Base-by-base conservation (phyloP, 306 rosid species). In the Inga laurina region DNA sequence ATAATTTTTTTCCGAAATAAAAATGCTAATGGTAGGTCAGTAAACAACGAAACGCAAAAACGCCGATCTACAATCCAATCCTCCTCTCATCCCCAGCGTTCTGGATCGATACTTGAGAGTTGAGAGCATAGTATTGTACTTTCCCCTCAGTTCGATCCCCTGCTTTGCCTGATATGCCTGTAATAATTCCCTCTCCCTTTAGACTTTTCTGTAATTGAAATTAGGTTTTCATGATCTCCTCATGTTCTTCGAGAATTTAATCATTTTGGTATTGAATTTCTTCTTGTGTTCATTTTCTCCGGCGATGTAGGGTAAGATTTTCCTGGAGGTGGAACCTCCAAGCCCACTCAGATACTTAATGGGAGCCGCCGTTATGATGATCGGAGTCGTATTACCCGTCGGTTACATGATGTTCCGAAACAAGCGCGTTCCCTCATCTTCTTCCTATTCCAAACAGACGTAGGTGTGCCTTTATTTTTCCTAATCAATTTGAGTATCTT, bases 361-460 rank as follows among this genome's bases (percentile, higher is more conserved):
- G 85, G 99, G 98, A 81, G 99, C 97, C 62, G 91, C 92, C 74
- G 81, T 96, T 19, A 96, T 96, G 99, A 90, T 94, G 94, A 90
- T 94, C 95, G 98, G 99, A 86, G 97, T 96, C 0, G 97, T 96
- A 75, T 90, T 96, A 35, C 99, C 98, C 22, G 93, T 96, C 61
- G 99, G 99, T 79, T 96, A 96, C 88, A 94, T 96, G 99, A 92
- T 96, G 99, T 88, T 96, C 86, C 98, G 98, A 32, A 96, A 90
- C 88, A 96, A 94, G 88, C 98, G 98, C 27, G 99, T 87, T 34
- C 99, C 99, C 11, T 82, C 94, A 35, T 87, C 97, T 80, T 91
- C 96, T 66, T 91, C 99, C 68, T 95, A 92, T 89, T 82, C 98
- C 97, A 96, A 94, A 94, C 99, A 96, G 99, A 96, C 99, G 99